phyloP scores from a whole-genome alignment of 345 rosid genomes.

The Acer campestre region DNA sequence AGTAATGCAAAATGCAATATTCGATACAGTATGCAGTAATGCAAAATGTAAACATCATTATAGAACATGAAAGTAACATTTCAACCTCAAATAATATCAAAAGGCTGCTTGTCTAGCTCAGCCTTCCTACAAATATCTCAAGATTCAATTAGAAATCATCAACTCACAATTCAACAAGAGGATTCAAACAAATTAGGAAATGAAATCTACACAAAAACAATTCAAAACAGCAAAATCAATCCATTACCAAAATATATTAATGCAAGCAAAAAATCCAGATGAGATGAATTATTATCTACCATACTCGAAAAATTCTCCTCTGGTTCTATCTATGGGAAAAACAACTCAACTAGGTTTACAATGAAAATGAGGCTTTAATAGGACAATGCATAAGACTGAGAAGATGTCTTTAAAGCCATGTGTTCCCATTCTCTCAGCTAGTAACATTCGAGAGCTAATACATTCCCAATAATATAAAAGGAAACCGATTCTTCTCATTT shows the following conservation, averaged over 20 bases:
- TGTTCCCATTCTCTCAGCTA: slow-evolving; percentile 17
- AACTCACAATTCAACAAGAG: slow-evolving; percentile 7
- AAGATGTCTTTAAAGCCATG: slow-evolving; percentile 17
- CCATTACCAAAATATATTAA: too few species aligned
- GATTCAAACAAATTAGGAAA: slow-evolving; percentile 3
- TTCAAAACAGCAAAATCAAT: not conserved
- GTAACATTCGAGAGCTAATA: slow-evolving; percentile 8
- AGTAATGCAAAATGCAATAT: too few species aligned
- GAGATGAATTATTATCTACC: slow-evolving; percentile 15
- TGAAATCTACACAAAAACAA: slow-evolving; percentile 15
- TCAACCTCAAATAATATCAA: too few species aligned
- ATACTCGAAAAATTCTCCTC: slow-evolving; percentile 10
- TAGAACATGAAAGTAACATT: too few species aligned
- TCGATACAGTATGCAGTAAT: too few species aligned
- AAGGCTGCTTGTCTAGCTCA: too few species aligned
- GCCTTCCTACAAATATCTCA: too few species aligned
- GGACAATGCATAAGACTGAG: slow-evolving; percentile 8
- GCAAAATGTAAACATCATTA: too few species aligned
- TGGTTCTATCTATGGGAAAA: not conserved
- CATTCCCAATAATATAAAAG: slow-evolving; percentile 5
- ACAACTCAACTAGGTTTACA: slow-evolving; percentile 9
- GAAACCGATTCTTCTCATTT: not conserved
- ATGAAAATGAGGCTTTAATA: slow-evolving; percentile 17
- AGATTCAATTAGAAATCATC: not conserved
- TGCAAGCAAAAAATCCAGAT: not conserved